These are phyloP conservation scores for Apium graveolens DNA, from an alignment of 129 eudicot genomes.

Conservation along the genomic window DNA sequence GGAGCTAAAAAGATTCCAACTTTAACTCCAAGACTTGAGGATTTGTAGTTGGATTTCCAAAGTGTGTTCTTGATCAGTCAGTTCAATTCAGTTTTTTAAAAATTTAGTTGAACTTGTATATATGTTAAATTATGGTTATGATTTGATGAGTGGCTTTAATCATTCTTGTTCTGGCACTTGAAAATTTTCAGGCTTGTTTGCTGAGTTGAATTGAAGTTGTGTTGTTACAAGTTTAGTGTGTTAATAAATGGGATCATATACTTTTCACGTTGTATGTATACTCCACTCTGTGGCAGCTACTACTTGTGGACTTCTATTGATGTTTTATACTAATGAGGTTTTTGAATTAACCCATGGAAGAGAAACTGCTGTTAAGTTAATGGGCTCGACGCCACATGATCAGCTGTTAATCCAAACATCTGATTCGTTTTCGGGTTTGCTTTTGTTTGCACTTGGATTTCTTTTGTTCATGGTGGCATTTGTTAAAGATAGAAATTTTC, in stretches of 20 bases:
- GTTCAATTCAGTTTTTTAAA: neutral
- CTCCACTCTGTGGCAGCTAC: conserved; percentile 71
- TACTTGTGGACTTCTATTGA: conserved; percentile 65
- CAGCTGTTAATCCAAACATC: conserved; percentile 70
- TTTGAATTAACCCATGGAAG: conserved; percentile 78
- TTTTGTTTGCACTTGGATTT: conserved; percentile 68
- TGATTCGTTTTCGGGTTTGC: conserved; percentile 92
- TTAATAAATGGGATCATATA: conserved; percentile 58
- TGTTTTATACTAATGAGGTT: conserved; percentile 73
- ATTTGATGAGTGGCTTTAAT: neutral
- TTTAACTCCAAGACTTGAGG: conserved; percentile 10
- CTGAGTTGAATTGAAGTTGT: conserved; percentile 15
- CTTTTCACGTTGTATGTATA: conserved; percentile 62
- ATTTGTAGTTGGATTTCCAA: neutral
- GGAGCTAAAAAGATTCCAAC: conserved; percentile 7
- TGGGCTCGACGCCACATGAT: conserved; percentile 86
- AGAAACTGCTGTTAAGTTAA: conserved; percentile 56
- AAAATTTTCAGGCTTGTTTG: conserved; percentile 20
- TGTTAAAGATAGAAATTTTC: conserved; percentile 78
- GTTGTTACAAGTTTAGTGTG: conserved; percentile 7
- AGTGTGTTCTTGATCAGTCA: conserved; percentile 7
- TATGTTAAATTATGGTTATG: neutral
- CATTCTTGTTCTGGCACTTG: neutral
- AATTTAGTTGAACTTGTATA: neutral
- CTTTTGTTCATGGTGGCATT: conserved; percentile 89